Evolutionary conservation across 2,329 filamentous ascomycete genomes (phyloP), one percentile per base, ranked within the genome.

Genomic region (Hypoxylon sp.): DNA sequence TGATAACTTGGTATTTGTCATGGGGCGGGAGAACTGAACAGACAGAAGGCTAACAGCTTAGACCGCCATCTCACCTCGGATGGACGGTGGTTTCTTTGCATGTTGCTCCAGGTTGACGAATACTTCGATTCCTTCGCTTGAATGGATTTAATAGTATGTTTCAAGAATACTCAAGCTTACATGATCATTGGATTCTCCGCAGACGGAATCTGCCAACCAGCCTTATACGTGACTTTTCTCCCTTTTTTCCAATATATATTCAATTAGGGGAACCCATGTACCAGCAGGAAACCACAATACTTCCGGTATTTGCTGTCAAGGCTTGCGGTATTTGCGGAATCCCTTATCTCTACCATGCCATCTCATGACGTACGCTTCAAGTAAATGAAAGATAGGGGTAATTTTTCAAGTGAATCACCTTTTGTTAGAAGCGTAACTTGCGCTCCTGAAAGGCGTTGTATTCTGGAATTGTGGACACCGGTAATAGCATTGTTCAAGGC

Each of bases 1-100:
- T 14, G 5, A 21, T 55, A 1, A 29, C 11, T 8, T 14, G 45
- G 19, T 68, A 65, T 63, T 63, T 65, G 65, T 65, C 58, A 62
- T 41, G 37, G 27, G 50, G n/a, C 34, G 46, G 21, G 25, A 46
- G 5, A 21, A 29, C 6, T 52, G 23, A 41, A 58, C 47, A 39
- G 46, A 34, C 54, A 41, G 55, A 57, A 39, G 32, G 12, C 39
- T 9, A 47, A 53, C 16, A 21, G 11, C 30, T 52, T 46, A 21
- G 25, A 39, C 52, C 23, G 23, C 23, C 39, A 56, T 23, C 32
- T 55, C 56, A 45, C 29, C 52, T 58, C 29, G 47, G 53, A 43
- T 21, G 53, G 59, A 67, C 48, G 47, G 53, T 37, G 14, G 39
- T 61, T 58, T 41, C 60, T 41, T 48, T 47, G 30, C 25, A 47